A percentile compares a stretch with the other conserved stretches of the same genome.
These are phyloP conservation scores for Loxodes magnus DNA, from an alignment of 73 alveolate species.

Conservation along the genomic window DNA sequence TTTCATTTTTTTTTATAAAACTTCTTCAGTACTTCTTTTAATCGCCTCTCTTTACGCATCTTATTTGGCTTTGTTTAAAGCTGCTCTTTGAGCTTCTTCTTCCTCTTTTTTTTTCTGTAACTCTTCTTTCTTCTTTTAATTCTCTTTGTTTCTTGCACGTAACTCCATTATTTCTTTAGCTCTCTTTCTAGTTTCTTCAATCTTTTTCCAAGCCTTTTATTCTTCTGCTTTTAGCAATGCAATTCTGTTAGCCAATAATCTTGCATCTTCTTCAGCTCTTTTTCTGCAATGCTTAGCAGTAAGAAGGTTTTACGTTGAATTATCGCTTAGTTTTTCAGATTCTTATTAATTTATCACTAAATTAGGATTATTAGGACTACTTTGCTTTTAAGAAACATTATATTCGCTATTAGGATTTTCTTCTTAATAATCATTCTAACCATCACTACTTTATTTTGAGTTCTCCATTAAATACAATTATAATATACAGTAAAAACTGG, in stretches of 20 bases:
- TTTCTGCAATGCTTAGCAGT: constrained; percentile 38
- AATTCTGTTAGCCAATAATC: constrained; percentile 49
- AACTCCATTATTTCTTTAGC: constrained; percentile 43
- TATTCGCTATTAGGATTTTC: too few species aligned
- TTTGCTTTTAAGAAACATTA: too few species aligned
- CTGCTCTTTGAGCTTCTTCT: constrained; percentile 1
- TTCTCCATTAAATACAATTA: too few species aligned
- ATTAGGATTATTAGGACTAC: too few species aligned
- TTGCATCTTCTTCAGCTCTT: constrained; percentile 48
- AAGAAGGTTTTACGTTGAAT: too few species aligned
- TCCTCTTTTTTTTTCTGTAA: constrained; percentile 11
- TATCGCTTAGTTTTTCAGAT: too few species aligned
- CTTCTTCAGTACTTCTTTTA: constrained; percentile 12
- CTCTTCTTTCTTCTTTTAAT: constrained; percentile 16
- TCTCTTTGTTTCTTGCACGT: constrained; percentile 35
- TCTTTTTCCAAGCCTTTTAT: constrained; percentile 33
- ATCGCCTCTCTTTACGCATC: constrained; percentile 5
- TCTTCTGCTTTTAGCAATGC: constrained; percentile 54
- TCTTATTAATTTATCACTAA: too few species aligned
- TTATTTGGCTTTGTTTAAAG: constrained; percentile 11
- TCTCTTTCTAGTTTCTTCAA: constrained; percentile 49
- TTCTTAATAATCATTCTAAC: too few species aligned
- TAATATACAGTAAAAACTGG: too few species aligned
- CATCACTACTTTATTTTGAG: too few species aligned
- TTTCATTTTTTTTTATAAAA: background rate